Percentiles rank a stretch among this genome's conserved stretches.
phyloP scores from a whole-genome alignment of 768 basidiomycete genomes.

The Russula dissimulans region DNA sequence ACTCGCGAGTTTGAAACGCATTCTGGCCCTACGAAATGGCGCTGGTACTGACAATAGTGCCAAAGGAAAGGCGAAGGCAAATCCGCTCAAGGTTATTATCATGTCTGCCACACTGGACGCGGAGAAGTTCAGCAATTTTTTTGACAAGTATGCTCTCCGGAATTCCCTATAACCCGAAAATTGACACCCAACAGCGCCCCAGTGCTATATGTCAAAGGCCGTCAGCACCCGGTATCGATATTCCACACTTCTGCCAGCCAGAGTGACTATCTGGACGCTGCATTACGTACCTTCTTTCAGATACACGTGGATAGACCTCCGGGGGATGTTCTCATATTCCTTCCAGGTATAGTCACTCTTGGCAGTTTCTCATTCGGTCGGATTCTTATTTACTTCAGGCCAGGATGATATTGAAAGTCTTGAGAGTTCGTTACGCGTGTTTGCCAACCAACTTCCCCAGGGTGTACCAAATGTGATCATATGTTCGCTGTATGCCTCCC shows the following conservation, averaged over 20 bases:
- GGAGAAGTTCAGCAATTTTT: conserved; percentile 87
- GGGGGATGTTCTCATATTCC: conserved; percentile 89
- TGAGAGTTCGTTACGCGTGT: conserved; percentile 60
- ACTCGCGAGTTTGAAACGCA: conserved; percentile 81
- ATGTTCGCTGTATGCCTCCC: conserved; percentile 80
- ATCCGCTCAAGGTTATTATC: conserved; percentile 82
- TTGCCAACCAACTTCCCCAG: conserved; percentile 57
- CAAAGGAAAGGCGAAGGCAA: conserved; percentile 36
- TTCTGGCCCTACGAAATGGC: conserved; percentile 57
- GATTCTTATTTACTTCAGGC: conserved; percentile 35
- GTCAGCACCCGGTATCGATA: conserved; percentile 85
- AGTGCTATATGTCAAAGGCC: conserved; percentile 85
- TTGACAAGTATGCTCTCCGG: conserved; percentile 50
- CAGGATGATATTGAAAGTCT: conserved; percentile 96
- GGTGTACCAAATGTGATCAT: conserved; percentile 46
- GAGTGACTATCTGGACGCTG: conserved; percentile 79
- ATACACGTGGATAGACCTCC: conserved; percentile 72
- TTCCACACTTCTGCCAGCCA: conserved; percentile 69
- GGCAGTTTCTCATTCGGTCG: neutral
- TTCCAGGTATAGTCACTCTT: conserved; percentile 50
- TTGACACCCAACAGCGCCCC: conserved; percentile 48
- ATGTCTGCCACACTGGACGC: conserved; percentile 99
- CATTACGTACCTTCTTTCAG: conserved; percentile 89
- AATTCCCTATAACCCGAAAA: neutral
- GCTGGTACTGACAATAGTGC: conserved; percentile 35